Conservation (phyloP, 1,139 yeast species). For the Debaryomycetaceae sp. region DNA sequence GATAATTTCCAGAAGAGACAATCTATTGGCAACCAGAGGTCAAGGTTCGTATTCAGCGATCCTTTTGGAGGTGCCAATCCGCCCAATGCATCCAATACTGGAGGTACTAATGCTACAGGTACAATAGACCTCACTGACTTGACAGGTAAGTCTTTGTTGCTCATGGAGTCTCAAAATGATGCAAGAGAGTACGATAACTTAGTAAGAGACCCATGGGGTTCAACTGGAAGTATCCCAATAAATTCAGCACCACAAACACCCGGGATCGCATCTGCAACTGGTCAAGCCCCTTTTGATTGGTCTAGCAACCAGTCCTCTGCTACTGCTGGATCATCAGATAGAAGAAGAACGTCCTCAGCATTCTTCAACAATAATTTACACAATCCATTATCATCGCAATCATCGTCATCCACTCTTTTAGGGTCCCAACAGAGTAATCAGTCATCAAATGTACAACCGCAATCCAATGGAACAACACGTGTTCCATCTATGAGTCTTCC, state of each 20-base stretch:
- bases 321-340: constrained; percentile 10
- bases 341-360: constrained; percentile 34
- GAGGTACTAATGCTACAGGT: constrained; percentile 9
- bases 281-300: constrained; percentile 34
- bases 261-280: constrained; percentile 18
- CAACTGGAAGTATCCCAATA: constrained; percentile 13
- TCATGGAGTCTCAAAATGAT: constrained; percentile 51
- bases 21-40: constrained; percentile 54
- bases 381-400: constrained; percentile 3
- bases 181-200: constrained; percentile 49
- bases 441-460: constrained; percentile 2
- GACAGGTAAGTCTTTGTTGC: constrained; percentile 51
- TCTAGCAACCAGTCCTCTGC: constrained; percentile 16
- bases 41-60: constrained; percentile 68
- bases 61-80: constrained; percentile 39
- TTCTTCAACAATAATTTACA: constrained; percentile 23
- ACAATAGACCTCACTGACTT: constrained; percentile 33
- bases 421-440: constrained; percentile 5
- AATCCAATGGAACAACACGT: constrained; percentile 3
- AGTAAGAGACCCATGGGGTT: constrained; percentile 49
- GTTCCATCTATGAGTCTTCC: constrained; percentile 3
- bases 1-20: constrained; percentile 44
- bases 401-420: constrained; percentile 6
- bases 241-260: constrained; percentile 39
- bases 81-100: constrained; percentile 9